Conservation (phyloP, 352 stramenopile species). For the Globisporangium cystogenes region DNA sequence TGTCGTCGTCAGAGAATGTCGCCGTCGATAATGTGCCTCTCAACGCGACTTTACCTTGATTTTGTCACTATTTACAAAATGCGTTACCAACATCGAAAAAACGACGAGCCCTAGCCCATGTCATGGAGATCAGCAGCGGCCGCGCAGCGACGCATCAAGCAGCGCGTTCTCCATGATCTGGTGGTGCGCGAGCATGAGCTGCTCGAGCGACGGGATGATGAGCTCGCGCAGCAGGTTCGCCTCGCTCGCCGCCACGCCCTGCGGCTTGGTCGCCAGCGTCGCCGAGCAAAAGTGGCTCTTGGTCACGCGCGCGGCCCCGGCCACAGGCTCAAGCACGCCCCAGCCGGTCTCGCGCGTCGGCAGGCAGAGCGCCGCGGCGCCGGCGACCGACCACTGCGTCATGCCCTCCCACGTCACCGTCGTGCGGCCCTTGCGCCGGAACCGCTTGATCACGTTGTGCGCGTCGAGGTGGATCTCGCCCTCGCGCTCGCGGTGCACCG, state of each 20-base stretch:
- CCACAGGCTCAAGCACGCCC: slow-evolving; percentile 2
- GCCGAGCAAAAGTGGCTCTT: slow-evolving; percentile 3
- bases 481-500: slow-evolving; percentile 4
- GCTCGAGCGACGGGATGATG: slow-evolving; percentile 7
- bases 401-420: slow-evolving; percentile 8
- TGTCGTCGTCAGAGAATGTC: not conserved
- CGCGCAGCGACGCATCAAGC: slow-evolving; percentile 4
- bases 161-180: slow-evolving; percentile 12
- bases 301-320: not conserved
- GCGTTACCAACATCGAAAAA: no score
- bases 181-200: slow-evolving; percentile 4
- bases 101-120: no score
- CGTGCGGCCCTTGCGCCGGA: not conserved
- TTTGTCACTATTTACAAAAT: slow-evolving; percentile 1
- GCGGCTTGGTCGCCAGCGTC: slow-evolving; percentile 2
- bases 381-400: slow-evolving; percentile 8
- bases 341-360: slow-evolving; percentile 11
- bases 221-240: slow-evolving; percentile 8
- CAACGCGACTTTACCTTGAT: not conserved
- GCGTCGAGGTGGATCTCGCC: slow-evolving; percentile 4
- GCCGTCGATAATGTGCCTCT: not conserved
- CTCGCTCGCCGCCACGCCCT: not conserved
- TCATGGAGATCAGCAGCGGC: no score
- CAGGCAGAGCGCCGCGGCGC: not conserved
- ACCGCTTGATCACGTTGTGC: slow-evolving; percentile 10